Conservation (phyloP, 768 basidiomycete genomes). For the Termitomyces sp. region DNA sequence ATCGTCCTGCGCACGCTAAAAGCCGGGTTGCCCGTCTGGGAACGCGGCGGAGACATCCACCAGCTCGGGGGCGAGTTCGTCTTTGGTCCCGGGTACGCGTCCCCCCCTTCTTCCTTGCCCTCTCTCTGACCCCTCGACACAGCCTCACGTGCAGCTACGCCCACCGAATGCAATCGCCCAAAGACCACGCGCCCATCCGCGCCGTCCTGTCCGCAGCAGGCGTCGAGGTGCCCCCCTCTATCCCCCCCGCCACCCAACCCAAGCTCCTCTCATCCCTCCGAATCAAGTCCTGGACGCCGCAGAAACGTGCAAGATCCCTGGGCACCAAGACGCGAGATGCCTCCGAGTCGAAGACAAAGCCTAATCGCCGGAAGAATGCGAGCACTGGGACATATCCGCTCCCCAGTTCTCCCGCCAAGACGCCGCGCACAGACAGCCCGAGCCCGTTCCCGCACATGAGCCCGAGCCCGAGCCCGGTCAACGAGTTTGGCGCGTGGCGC, state of each 20-base stretch:
- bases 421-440: neutral
- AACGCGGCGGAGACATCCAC: slow-evolving; percentile 66
- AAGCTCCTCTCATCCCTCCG: neutral
- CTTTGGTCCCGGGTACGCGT: slow-evolving; percentile 38
- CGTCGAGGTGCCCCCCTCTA: slow-evolving; percentile 12
- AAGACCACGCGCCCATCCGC: slow-evolving; percentile 68
- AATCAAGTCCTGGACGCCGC: neutral
- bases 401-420: neutral
- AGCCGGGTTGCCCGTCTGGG: slow-evolving; percentile 78
- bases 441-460: neutral
- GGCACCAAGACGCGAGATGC: no score
- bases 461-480: neutral
- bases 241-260: neutral
- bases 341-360: neutral
- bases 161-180: slow-evolving; percentile 78
- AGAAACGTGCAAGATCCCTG: neutral
- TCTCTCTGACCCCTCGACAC: neutral
- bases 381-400: neutral
- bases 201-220: slow-evolving; percentile 62
- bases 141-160: slow-evolving; percentile 68
- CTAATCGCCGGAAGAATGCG: neutral
- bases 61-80: slow-evolving; percentile 91
- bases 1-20: slow-evolving; percentile 67
- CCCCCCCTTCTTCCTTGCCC: neutral
- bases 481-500: neutral